These are phyloP conservation scores for Trichosphaerium sp. DNA, from an alignment of 78 protist genomes.

Conservation along the genomic window DNA sequence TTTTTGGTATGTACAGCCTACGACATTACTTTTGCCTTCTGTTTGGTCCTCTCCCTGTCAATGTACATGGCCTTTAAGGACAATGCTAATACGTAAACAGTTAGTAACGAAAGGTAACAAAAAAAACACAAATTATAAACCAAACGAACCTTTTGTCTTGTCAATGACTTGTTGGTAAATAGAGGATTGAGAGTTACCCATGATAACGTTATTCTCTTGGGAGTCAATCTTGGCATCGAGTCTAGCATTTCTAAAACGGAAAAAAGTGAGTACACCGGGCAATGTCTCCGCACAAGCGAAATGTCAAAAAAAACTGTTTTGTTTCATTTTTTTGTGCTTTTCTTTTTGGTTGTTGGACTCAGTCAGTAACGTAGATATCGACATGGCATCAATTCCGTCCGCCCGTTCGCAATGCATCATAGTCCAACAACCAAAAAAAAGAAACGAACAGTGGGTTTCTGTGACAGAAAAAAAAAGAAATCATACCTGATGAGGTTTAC, in stretches of 20 bases:
- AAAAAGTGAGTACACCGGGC: not conserved
- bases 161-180: slow-evolving; percentile 73
- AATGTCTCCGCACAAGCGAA: not conserved
- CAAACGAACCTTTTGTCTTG: slow-evolving; percentile 60
- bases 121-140: slow-evolving; percentile 35
- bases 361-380: no score
- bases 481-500: slow-evolving; percentile 78
- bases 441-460: not conserved
- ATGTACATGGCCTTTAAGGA: no score
- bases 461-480: not conserved
- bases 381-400: no score
- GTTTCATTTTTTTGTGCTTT: no score
- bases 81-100: no score
- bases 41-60: no score
- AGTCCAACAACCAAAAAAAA: not conserved
- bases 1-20: no score
- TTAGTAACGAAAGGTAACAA: no score
- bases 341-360: no score
- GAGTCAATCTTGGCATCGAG: slow-evolving; percentile 81
- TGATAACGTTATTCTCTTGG: slow-evolving; percentile 37
- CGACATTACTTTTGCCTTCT: no score
- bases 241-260: slow-evolving; percentile 55
- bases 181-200: slow-evolving; percentile 52
- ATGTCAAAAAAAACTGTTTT: not conserved
- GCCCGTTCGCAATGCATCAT: no score